These are phyloP conservation scores for Xylariales sp. DNA, from an alignment of 2,329 filamentous ascomycete species.

Conservation along the genomic window DNA sequence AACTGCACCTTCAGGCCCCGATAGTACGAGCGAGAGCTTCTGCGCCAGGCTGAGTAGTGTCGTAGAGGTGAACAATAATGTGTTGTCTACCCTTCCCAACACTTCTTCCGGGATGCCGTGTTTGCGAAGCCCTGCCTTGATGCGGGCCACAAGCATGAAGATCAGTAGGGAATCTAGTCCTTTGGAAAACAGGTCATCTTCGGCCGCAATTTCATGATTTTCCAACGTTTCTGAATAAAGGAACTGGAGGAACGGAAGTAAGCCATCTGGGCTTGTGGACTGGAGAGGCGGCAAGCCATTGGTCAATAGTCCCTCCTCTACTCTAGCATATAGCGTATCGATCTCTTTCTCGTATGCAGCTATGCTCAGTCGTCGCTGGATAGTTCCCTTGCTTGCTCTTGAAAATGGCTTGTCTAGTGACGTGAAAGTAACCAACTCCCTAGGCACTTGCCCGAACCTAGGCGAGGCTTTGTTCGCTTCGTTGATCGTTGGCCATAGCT, in stretches of 20 bases:
- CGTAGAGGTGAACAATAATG: constrained; percentile 30
- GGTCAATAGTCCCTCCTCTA: constrained; percentile 40
- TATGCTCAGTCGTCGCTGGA: constrained; percentile 43
- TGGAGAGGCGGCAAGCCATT: constrained; percentile 36
- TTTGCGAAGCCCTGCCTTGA: constrained; percentile 43
- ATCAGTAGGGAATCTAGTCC: constrained; percentile 44
- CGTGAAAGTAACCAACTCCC: constrained; percentile 43
- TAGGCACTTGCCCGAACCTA: constrained; percentile 44
- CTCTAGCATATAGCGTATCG: constrained; percentile 42
- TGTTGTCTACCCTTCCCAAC: constrained; percentile 25
- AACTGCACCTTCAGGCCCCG: background rate
- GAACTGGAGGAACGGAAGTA: constrained; percentile 39
- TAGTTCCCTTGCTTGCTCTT: constrained; percentile 45
- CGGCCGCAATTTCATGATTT: constrained; percentile 29
- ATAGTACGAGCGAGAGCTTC: constrained; percentile 30
- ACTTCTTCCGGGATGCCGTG: constrained; percentile 34
- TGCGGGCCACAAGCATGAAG: constrained; percentile 40
- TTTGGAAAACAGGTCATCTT: constrained; percentile 43
- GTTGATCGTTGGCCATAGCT: constrained; percentile 43
- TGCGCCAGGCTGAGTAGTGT: constrained; percentile 27
- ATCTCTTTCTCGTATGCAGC: constrained; percentile 44
- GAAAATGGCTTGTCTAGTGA: constrained; percentile 41
- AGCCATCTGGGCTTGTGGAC: constrained; percentile 30
- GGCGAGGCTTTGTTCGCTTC: constrained; percentile 42
- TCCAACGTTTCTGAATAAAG: constrained; percentile 42